These are phyloP conservation scores for Phytophthora idaei DNA, from an alignment of 352 stramenopile genomes.

Conservation along the genomic window DNA sequence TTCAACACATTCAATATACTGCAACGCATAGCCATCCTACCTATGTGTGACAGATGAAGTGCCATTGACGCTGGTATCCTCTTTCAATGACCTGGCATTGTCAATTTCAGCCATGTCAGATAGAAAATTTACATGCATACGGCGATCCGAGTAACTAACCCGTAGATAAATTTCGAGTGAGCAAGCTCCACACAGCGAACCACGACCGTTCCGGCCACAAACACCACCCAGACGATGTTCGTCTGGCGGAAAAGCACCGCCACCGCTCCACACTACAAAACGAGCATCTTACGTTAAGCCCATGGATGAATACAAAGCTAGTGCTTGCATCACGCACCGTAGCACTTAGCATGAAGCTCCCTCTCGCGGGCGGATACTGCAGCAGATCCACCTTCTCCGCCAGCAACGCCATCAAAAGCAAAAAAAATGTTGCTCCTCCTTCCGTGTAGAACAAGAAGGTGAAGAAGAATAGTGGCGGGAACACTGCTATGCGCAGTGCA, in stretches of 20 bases:
- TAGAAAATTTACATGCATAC: too few species aligned
- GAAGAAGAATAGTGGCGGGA: conserved; percentile 90
- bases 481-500: conserved; percentile 69
- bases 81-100: conserved; percentile 40
- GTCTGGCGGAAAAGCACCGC: conserved; percentile 91
- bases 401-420: conserved; percentile 83
- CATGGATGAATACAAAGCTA: not conserved
- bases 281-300: conserved; percentile 7
- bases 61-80: conserved; percentile 27
- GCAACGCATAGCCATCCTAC: conserved; percentile 15
- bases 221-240: conserved; percentile 92
- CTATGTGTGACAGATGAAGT: conserved; percentile 37
- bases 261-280: conserved; percentile 58
- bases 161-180: conserved; percentile 74
- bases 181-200: conserved; percentile 73
- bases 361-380: conserved; percentile 34
- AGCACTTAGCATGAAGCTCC: conserved; percentile 65
- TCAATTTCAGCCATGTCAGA: not conserved
- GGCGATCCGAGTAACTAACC: conserved; percentile 33
- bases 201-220: conserved; percentile 78
- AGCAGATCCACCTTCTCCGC: conserved; percentile 58
- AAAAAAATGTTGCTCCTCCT: conserved; percentile 83
- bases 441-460: conserved; percentile 93
- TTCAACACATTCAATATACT: not conserved
- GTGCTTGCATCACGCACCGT: conserved; percentile 37